A percentile compares a stretch with the other conserved stretches of the same genome.
These are phyloP conservation scores for Rhodotorula sp. DNA, from an alignment of 1,284 basidiomycete genomes.

Conservation along the genomic window DNA sequence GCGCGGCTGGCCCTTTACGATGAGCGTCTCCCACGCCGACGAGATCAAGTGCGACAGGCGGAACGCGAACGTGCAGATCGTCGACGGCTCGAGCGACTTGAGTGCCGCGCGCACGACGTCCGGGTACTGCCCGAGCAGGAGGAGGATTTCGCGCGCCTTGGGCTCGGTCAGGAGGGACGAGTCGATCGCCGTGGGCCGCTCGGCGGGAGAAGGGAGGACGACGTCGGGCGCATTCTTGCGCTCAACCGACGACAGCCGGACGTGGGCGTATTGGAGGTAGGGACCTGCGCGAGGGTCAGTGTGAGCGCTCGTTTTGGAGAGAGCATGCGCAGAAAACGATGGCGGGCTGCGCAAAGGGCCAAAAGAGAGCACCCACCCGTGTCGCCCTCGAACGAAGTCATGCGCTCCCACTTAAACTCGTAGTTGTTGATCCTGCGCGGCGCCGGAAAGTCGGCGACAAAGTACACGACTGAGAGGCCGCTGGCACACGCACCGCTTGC, in stretches of 20 bases:
- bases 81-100: conserved; percentile 83
- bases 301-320: background rate
- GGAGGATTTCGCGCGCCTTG: conserved; percentile 81
- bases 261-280: conserved; percentile 95
- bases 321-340: no score
- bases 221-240: conserved; percentile 86
- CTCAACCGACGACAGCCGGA: conserved; percentile 85
- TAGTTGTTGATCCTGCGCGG: conserved; percentile 85
- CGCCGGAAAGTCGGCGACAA: background rate
- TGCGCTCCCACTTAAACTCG: conserved; percentile 89
- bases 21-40: conserved; percentile 81
- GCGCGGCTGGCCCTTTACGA: conserved; percentile 71
- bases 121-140: conserved; percentile 84
- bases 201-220: conserved; percentile 64
- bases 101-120: conserved; percentile 82
- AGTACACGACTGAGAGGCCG: background rate
- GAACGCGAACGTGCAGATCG: conserved; percentile 64
- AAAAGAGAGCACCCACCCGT: conserved; percentile 60
- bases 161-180: conserved; percentile 65
- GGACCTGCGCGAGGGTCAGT: conserved; percentile 50
- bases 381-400: conserved; percentile 95
- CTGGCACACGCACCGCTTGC: conserved; percentile 65
- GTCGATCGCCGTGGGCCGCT: conserved; percentile 63
- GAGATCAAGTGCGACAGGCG: conserved; percentile 66
- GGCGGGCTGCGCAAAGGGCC: background rate